These are phyloP conservation scores for Trametes punicea DNA, from an alignment of 768 basidiomycete species.

Conservation along the genomic window DNA sequence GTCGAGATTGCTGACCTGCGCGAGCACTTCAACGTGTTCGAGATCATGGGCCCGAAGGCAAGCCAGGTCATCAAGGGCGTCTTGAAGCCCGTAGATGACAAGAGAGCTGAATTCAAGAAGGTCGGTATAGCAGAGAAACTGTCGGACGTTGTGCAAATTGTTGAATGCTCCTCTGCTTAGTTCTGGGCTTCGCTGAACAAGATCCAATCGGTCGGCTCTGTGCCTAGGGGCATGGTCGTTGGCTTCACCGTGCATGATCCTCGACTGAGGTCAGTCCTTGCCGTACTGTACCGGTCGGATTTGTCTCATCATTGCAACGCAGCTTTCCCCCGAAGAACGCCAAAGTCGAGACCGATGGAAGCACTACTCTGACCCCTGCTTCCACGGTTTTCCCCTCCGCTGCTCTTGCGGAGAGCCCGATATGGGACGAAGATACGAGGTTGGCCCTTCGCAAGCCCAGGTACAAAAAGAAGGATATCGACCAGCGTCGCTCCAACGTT, in stretches of 20 bases:
- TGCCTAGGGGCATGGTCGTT: conserved; percentile 73
- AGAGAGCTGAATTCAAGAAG: conserved; percentile 57
- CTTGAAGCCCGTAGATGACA: conserved; percentile 45
- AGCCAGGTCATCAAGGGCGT: conserved; percentile 51
- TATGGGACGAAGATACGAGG: conserved; percentile 69
- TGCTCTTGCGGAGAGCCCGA: conserved; percentile 56
- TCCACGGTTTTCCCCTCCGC: conserved; percentile 51
- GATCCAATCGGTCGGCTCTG: conserved; percentile 59
- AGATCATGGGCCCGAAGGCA: conserved; percentile 79
- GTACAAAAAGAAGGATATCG: conserved; percentile 82
- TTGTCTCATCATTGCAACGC: background rate
- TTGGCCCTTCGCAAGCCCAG: conserved; percentile 53
- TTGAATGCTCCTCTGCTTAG: conserved; percentile 32
- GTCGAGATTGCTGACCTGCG: conserved; percentile 72
- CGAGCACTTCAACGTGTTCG: conserved; percentile 74
- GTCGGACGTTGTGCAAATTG: background rate
- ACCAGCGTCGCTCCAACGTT: conserved; percentile 77
- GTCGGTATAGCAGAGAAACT: conserved; percentile 31
- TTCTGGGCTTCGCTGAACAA: conserved; percentile 65
- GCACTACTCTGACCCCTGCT: conserved; percentile 27
- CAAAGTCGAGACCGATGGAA: conserved; percentile 36
- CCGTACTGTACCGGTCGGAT: background rate
- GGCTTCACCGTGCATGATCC: conserved; percentile 86
- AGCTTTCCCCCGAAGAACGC: conserved; percentile 87
- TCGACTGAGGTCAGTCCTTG: conserved; percentile 62